These are phyloP conservation scores for Venturia carpophila DNA, from an alignment of 2,329 filamentous ascomycete species.

Conservation along the genomic window DNA sequence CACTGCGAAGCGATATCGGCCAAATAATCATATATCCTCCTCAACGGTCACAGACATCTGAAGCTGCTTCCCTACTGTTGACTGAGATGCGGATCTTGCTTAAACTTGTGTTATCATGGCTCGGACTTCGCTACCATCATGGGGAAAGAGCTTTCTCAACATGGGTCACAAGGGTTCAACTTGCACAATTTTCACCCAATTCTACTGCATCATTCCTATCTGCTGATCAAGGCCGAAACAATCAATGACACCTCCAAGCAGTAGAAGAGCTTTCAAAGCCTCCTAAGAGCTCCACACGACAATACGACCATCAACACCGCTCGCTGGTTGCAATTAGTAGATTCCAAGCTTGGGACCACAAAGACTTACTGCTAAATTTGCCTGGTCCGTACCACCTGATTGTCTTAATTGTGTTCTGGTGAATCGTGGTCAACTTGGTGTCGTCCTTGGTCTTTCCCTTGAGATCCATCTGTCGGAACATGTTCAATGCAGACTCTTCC, in stretches of 20 bases:
- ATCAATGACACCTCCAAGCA: not conserved
- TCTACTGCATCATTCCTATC: not conserved
- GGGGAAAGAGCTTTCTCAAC: not conserved
- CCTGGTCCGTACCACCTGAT: constrained; percentile 66
- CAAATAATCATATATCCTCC: not conserved
- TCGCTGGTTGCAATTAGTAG: constrained; percentile 44
- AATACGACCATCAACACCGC: constrained; percentile 73
- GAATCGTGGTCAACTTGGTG: constrained; percentile 87
- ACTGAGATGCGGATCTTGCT: not conserved
- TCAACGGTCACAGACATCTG: not conserved
- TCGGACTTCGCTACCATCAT: too few species aligned
- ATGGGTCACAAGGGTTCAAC: not conserved
- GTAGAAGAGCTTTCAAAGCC: not conserved
- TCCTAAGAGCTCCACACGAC: constrained; percentile 55
- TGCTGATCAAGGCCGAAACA: not conserved
- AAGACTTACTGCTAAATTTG: constrained; percentile 77
- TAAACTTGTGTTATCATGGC: not conserved
- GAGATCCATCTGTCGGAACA: constrained; percentile 98
- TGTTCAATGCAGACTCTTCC: constrained; percentile 91
- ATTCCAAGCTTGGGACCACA: constrained; percentile 26
- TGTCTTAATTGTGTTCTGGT: constrained; percentile 92
- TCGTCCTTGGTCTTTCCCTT: constrained; percentile 90
- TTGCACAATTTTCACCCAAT: not conserved
- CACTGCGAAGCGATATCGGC: not conserved
- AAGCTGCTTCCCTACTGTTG: not conserved